phyloP scores from a whole-genome alignment of 139 green algal species.

The Nannochloris sp. region DNA sequence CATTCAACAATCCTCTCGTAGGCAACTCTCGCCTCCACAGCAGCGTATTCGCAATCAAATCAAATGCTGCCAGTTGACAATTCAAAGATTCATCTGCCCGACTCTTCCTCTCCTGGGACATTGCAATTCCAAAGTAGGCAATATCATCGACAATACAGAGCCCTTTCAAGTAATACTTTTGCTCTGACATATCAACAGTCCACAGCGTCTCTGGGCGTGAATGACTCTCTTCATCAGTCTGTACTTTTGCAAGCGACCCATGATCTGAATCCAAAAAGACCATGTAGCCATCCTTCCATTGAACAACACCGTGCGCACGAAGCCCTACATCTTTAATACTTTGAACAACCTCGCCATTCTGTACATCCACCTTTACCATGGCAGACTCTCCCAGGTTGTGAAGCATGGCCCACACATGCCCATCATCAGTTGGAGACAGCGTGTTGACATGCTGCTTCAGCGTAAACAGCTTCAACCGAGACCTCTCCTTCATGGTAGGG shows the following conservation, averaged over 20 bases:
- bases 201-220: too few relatives aligned
- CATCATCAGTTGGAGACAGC: slow-evolving; percentile 38
- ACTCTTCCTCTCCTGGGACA: slow-evolving; percentile 8
- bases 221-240: too few relatives aligned
- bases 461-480: slow-evolving; percentile 46
- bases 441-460: slow-evolving; percentile 63
- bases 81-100: slow-evolving; percentile 6
- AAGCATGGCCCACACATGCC: slow-evolving; percentile 58
- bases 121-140: slow-evolving; percentile 64
- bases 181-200: too few relatives aligned
- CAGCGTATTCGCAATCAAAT: slow-evolving; percentile 38
- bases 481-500: slow-evolving; percentile 42
- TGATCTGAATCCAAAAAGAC: slow-evolving; percentile 53
- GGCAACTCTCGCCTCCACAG: slow-evolving; percentile 52
- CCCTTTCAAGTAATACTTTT: slow-evolving; percentile 58
- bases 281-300: slow-evolving; percentile 25
- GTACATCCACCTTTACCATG: slow-evolving; percentile 36
- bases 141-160: slow-evolving; percentile 61
- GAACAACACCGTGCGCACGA: slow-evolving; percentile 54
- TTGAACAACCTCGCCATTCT: slow-evolving; percentile 3
- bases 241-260: slow-evolving; percentile 23
- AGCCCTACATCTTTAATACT: slow-evolving; percentile 34
- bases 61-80: slow-evolving; percentile 51
- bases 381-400: slow-evolving; percentile 64
- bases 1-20: slow-evolving; percentile 65